A percentile compares a stretch with the other conserved stretches of the same genome.
These are phyloP conservation scores for Phytophthora lateralis DNA, from an alignment of 352 stramenopile species.

Conservation along the genomic window DNA sequence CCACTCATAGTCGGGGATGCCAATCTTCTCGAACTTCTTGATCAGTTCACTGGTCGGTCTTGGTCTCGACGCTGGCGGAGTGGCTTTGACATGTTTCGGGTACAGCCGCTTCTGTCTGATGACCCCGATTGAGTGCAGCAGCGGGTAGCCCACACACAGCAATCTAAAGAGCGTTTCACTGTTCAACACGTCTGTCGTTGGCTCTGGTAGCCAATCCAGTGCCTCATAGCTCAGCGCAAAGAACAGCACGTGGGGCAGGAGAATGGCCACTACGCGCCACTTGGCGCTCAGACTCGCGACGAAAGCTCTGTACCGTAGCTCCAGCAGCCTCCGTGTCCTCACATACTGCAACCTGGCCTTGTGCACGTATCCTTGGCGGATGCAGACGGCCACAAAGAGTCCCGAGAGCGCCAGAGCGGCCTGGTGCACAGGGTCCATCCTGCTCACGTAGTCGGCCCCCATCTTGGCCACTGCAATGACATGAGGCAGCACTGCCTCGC, in stretches of 20 bases:
- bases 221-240: slow-evolving; percentile 63
- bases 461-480: slow-evolving; percentile 48
- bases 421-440: slow-evolving; percentile 73
- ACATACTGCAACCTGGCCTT: slow-evolving; percentile 59
- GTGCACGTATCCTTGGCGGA: slow-evolving; percentile 72
- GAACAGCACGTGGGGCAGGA: slow-evolving; percentile 72
- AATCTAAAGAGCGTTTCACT: slow-evolving; percentile 65
- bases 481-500: slow-evolving; percentile 72
- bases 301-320: slow-evolving; percentile 72
- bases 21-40: slow-evolving; percentile 41
- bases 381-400: slow-evolving; percentile 51
- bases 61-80: slow-evolving; percentile 8
- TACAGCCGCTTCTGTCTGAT: slow-evolving; percentile 63
- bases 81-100: slow-evolving; percentile 33
- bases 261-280: slow-evolving; percentile 61
- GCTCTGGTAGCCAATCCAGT: slow-evolving; percentile 56
- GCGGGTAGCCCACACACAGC: slow-evolving; percentile 67
- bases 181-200: slow-evolving; percentile 53
- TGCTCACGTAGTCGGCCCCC: slow-evolving; percentile 44
- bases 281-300: slow-evolving; percentile 72
- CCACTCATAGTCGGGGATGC: slow-evolving; percentile 59
- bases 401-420: slow-evolving; percentile 33
- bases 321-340: slow-evolving; percentile 48
- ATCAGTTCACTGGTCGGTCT: slow-evolving; percentile 27
- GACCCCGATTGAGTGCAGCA: slow-evolving; percentile 67